Conservation (phyloP, 306 rosid genomes). For the Cicer bijugum region DNA sequence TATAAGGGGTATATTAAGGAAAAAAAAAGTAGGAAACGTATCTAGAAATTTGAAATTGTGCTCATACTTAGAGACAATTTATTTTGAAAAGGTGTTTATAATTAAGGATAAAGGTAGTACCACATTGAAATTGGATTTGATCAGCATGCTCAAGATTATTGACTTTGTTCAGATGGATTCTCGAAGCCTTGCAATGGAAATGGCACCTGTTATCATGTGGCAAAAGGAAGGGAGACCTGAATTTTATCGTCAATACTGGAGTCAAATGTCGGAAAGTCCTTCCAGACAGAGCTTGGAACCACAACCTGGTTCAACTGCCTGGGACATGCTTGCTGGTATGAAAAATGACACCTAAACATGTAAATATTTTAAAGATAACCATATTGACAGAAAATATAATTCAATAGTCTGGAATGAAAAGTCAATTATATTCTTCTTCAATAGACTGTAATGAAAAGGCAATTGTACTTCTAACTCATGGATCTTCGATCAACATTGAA, state of each 20-base stretch:
- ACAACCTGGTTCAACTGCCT: slow-evolving; percentile 57
- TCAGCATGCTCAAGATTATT: slow-evolving; percentile 45
- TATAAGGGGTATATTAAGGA: too few relatives aligned
- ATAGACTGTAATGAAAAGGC: too few relatives aligned
- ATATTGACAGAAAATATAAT: slow-evolving; percentile 6
- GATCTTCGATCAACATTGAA: slow-evolving; percentile 13
- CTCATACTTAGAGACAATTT: too few relatives aligned
- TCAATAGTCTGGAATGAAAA: neutral
- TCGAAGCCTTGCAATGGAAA: slow-evolving; percentile 85
- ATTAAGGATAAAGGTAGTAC: too few relatives aligned
- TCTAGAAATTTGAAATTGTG: too few relatives aligned
- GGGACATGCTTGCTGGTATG: slow-evolving; percentile 90
- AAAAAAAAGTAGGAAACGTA: too few relatives aligned
- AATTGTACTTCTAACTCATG: neutral
- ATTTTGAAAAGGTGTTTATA: too few relatives aligned
- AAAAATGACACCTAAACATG: slow-evolving; percentile 21
- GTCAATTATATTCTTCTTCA: slow-evolving; percentile 6
- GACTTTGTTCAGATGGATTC: slow-evolving; percentile 73
- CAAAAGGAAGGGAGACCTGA: slow-evolving; percentile 69
- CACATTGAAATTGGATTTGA: slow-evolving; percentile 26
- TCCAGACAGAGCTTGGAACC: slow-evolving; percentile 63
- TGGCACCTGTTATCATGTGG: slow-evolving; percentile 93
- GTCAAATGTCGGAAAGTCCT: slow-evolving; percentile 58
- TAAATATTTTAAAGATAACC: slow-evolving; percentile 4
- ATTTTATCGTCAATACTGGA: slow-evolving; percentile 69